phyloP scores from a whole-genome alignment of 495 filamentous ascomycete species.

The Xylaria intraflava region DNA sequence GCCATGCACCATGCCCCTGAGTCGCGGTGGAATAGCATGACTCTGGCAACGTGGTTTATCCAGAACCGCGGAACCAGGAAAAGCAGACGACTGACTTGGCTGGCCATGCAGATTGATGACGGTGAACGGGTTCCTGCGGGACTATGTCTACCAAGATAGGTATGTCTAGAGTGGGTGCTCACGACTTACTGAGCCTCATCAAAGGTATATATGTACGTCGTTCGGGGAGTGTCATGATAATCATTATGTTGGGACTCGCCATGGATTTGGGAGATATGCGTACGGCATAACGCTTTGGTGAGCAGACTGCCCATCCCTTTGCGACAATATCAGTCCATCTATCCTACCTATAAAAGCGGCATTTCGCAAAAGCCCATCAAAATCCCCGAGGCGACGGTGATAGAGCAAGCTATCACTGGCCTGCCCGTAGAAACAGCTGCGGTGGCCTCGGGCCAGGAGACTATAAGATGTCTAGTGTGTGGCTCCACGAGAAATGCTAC shows the following conservation, averaged over 20 bases:
- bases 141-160: too few relatives aligned
- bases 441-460: slow-evolving; percentile 5
- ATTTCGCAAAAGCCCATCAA: neutral
- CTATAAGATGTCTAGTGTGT: neutral
- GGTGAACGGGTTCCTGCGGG: neutral
- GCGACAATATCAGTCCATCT: too few relatives aligned
- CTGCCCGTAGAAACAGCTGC: neutral
- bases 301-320: too few relatives aligned
- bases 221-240: neutral
- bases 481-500: neutral
- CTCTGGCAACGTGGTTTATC: slow-evolving; percentile 1
- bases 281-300: too few relatives aligned
- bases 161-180: neutral
- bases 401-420: neutral
- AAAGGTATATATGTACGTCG: neutral
- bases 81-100: neutral
- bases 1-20: neutral
- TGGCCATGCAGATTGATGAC: neutral
- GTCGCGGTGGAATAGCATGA: slow-evolving; percentile 1
- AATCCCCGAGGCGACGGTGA: neutral
- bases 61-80: slow-evolving; percentile 6
- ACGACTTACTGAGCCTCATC: neutral
- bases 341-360: neutral
- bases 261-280: neutral
- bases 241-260: neutral